Base-by-base conservation (phyloP, 106 monocot genomes). In the Iris macrosiphon region DNA sequence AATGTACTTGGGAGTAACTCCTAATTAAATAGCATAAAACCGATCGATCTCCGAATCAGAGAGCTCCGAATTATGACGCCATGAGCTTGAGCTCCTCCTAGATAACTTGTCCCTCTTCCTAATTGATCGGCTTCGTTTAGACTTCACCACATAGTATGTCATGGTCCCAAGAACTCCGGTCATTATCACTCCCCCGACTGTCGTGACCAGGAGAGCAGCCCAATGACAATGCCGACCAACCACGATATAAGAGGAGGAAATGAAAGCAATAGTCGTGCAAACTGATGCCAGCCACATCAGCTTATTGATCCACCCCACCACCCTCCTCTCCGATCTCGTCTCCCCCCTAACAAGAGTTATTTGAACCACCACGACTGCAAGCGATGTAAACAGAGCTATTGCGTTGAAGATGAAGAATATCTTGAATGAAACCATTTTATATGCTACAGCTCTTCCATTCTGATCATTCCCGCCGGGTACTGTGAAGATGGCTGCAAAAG, bases 211-310 rank as follows among this genome's bases (percentile, higher is more conserved):
- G 21, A 71, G 35, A 1, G 71, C 62, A 6, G 71, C 71, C 71
- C 62, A 71, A 10, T 24, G 27, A 23, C 46, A 29, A 20, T 30
- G 62, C 6, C 46, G 62, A 14, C 71, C 71, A 0, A 71, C 62
- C 13, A 71, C 63, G 35, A 71, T 71, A 31, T 63, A 71, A 15
- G 71, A 33, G 6, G 71, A 55, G 0, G 71, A 35, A 10, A 71
- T 55, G 37, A 71, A 71, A 6, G 71, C 71, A 1, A 71, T 63
- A 1, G 71, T 63, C 4, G 71, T 71, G 55, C 71, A 71, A 24
- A 55, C 71, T 5, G 71, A 71, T 3, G 71, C 71, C 63, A 71
- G 48, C 71, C 71, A 71, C 71, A 71, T 71, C 28, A 71, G 35
- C 62, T 71, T 71, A 40, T 71, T 71, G 30, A 71, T 71, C 54